Base-by-base conservation (phyloP, 768 basidiomycete genomes). In the Dioszegia aurantiaca region DNA sequence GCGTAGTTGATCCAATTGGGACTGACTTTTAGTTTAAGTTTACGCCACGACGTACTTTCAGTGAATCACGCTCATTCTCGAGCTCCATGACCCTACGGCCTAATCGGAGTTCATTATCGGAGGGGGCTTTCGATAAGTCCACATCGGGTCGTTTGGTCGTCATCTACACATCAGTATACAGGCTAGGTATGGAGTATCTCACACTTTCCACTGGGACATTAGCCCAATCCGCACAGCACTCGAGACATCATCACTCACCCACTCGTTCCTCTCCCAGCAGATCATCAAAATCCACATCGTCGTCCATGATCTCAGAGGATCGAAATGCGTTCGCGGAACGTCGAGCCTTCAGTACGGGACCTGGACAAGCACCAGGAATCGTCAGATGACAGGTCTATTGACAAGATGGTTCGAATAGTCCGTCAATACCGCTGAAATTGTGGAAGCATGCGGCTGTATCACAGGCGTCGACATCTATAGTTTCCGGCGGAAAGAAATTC, bases 71-170 rank as follows among this genome's bases (percentile, higher is more conserved):
- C 30, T 67, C 66, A 28, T 62, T 58, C 47, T 67, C 66, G 23
- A 67, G 43, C 37, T 64, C 62, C 33, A 55, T 24, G 1, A 67
- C 56, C 17, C 55, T 52, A 14, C 51, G 49, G 12, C 62, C 66
- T 6, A 67, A 33, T 23, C 62, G 52, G 4, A 67, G 12, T 52
- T 67, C 66, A 44, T 67, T 67, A 10, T 44, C 58, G 33, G 51
- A 56, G 9, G 66, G 66, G 21, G 37, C 19, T 39, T 17, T 19
- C 31, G 26, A 24, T 30, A 47, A 14, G 24, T 21, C 24, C 14
- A 26, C 16, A 2, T 24, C 27, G 36, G 51, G 26, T 40, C 37
- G 36, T 53, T 53, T 53, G 14, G 36, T 40, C 37, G 51, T 53
- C 36, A 53, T 40, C 51, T 53, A 37, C 14, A 6, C 33, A 33